Evolutionary conservation across 306 rosid species (phyloP), one percentile per base, ranked within the genome.

Genomic region (Vigna nakashimae): DNA sequence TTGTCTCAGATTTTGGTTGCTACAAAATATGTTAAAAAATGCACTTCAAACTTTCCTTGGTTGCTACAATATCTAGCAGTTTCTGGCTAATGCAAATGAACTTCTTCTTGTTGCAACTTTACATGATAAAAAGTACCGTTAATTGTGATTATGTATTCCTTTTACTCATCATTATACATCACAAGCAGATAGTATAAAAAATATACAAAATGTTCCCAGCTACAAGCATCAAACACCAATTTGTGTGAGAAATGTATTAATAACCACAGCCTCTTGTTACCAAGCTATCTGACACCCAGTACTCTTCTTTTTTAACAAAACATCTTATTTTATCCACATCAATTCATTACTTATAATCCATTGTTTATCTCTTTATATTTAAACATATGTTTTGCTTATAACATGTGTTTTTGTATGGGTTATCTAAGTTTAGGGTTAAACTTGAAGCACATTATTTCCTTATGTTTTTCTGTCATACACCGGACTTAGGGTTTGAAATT

Each of bases 381-480:
- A 30, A 46, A 42, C n/a, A 18, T 18, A 26, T 78, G 48, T 22
- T 55, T 42, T 14, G 8, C 9, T 34, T 28, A 15, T 7, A 24
- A 9, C 34, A 57, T 58, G 6, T 22, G 58, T 42, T 46, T 46
- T 38, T 71, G 49, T 46, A 16, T 66, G 6, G 46, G 15, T 30
- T 43, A 34, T 26, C 76, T 74, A 80, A 80, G 84, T 80, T 80
- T 80, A 74, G 71, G 65, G 80, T 74, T 80, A 59, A 46, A 46
- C 56, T 36, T 1, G 34, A 62, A 79, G 13, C 24, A 70, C 56
- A 40, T 65, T 17, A 65, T 65, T 65, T 38, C 36, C n/a, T 22
- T 7, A 13, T 50, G 15, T 57, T 65, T 16, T 0, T 52, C 3
- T 10, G 17, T 16, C 16, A 7, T 30, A 17, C 14, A 38, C 28